Evolutionary conservation across 1,139 yeast species (phyloP).

Genomic region (Debaryomycetaceae sp.): DNA sequence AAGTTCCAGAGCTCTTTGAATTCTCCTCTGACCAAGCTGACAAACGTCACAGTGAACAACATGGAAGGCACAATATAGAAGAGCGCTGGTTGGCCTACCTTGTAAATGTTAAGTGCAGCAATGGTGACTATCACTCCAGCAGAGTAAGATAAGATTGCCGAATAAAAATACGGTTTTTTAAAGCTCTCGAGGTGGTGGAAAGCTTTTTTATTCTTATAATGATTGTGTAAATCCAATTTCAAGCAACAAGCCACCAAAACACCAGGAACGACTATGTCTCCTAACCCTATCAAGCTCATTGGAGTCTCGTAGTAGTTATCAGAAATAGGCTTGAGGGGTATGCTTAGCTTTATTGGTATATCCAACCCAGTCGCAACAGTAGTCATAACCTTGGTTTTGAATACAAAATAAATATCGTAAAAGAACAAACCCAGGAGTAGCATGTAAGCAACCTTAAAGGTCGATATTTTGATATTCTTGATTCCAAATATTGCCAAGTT

Average conservation of each 20-base stretch:
- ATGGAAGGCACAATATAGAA: constrained; percentile 58
- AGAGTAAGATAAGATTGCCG: constrained; percentile 42
- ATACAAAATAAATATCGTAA: constrained; percentile 68
- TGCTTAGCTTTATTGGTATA: constrained; percentile 52
- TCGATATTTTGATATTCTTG: constrained; percentile 25
- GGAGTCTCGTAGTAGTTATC: constrained; percentile 4
- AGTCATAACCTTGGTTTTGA: constrained; percentile 59
- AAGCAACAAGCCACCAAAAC: constrained; percentile 45
- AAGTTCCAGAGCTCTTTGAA: constrained; percentile 30
- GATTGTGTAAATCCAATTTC: constrained; percentile 44
- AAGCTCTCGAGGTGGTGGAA: constrained; percentile 40
- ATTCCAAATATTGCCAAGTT: constrained; percentile 37
- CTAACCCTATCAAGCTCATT: constrained; percentile 41
- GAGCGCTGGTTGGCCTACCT: constrained; percentile 65
- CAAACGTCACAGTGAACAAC: constrained; percentile 25
- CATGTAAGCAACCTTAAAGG: constrained; percentile 42
- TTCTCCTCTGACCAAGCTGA: constrained; percentile 39
- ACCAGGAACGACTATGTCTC: constrained; percentile 63
- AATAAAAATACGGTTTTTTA: constrained; percentile 43
- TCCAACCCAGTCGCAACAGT: constrained; percentile 56
- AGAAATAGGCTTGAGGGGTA: constrained; percentile 34
- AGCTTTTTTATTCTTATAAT: constrained; percentile 21
- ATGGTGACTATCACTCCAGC: constrained; percentile 44
- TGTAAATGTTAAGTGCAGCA: constrained; percentile 30
- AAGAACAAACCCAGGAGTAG: constrained; percentile 49